phyloP scores from a whole-genome alignment of 208 protist genomes.

The Trypanosoma scelopori region DNA sequence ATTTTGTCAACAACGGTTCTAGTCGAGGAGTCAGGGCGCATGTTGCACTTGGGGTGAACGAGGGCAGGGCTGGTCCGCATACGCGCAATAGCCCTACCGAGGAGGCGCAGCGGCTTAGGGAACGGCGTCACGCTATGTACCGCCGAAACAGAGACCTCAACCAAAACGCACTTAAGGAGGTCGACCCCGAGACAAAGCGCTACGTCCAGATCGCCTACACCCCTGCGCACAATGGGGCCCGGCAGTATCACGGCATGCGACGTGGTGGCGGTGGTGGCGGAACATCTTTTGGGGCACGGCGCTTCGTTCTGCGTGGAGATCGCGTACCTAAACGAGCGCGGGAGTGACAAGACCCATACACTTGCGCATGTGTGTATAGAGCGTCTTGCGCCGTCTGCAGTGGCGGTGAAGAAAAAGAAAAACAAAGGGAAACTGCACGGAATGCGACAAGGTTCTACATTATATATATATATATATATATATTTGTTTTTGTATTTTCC shows the following conservation, averaged over 20 bases:
- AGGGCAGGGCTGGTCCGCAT: neutral
- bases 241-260: constrained; percentile 15
- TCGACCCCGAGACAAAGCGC: constrained; percentile 62
- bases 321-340: constrained; percentile 1
- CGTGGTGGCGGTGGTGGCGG: neutral
- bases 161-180: constrained; percentile 75
- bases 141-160: constrained; percentile 47
- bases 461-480: too few species aligned
- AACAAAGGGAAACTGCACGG: too few species aligned
- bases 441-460: too few species aligned
- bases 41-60: neutral
- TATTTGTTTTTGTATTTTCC: too few species aligned
- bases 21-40: too few species aligned
- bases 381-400: too few species aligned
- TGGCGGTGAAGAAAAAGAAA: too few species aligned
- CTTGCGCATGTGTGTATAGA: too few species aligned
- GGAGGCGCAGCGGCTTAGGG: constrained; percentile 24
- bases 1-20: too few species aligned
- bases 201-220: constrained; percentile 52
- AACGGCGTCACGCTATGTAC: constrained; percentile 28
- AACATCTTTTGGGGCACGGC: neutral
- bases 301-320: constrained; percentile 4
- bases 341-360: neutral
- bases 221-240: constrained; percentile 19
- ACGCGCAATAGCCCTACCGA: constrained; percentile 18